A percentile compares a stretch with the other conserved stretches of the same genome.
Conservation (phyloP, 225 moss, liverwort and hornwort genomes). For the Antitrichia curtipendula region DNA sequence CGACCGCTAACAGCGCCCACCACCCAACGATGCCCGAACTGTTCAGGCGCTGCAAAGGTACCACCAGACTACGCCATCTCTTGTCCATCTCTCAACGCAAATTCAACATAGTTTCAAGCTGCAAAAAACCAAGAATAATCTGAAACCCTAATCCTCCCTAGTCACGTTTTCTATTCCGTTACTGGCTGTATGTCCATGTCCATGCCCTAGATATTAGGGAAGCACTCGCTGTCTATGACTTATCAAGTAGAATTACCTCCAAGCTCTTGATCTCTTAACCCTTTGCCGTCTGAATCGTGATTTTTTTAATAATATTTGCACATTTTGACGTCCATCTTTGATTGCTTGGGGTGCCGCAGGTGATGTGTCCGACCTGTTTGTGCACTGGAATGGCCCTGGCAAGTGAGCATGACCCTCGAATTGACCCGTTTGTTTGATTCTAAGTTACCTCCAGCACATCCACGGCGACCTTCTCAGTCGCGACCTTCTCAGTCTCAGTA, state of each 20-base stretch:
- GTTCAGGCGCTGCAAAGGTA: slow-evolving; percentile 53
- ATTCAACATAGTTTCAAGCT: background rate
- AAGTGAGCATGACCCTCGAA: slow-evolving; percentile 93
- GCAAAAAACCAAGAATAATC: background rate
- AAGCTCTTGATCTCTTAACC: background rate
- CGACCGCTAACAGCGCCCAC: slow-evolving; percentile 16
- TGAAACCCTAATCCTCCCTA: background rate
- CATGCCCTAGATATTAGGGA: background rate
- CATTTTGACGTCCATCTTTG: background rate
- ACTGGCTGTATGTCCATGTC: background rate
- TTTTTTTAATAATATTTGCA: background rate
- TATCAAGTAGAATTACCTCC: background rate
- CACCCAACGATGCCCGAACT: slow-evolving; percentile 38
- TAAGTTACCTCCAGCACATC: background rate
- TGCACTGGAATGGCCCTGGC: slow-evolving; percentile 94
- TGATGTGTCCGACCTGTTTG: slow-evolving; percentile 96
- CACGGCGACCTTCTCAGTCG: background rate
- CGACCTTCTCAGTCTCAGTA: background rate
- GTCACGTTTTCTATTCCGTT: background rate
- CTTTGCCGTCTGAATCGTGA: background rate
- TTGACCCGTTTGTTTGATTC: slow-evolving; percentile 73
- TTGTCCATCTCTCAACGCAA: background rate
- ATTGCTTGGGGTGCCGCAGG: slow-evolving; percentile 24
- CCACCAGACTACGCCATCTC: background rate
- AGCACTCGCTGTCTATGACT: background rate